Evolutionary conservation across 345 rosid species (phyloP).

Genomic region (Acer campestre): DNA sequence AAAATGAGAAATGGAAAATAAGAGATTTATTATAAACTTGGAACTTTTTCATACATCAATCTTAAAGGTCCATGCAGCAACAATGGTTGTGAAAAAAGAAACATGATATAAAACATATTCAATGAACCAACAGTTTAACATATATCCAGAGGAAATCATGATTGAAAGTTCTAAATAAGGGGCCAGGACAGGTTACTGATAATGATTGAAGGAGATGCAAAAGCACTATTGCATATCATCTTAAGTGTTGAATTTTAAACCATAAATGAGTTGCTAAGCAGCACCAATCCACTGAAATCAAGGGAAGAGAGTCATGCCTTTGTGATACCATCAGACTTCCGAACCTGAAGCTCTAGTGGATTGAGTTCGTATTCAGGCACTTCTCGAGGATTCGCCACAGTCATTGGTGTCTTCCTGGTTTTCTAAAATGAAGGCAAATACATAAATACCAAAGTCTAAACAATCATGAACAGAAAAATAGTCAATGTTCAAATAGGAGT

Average conservation of each 20-base stretch:
- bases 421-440: slow-evolving; percentile 49
- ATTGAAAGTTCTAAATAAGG: too few species aligned
- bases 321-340: slow-evolving; percentile 80
- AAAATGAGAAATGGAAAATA: not conserved
- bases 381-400: slow-evolving; percentile 85
- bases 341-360: slow-evolving; percentile 88
- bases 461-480: slow-evolving; percentile 10
- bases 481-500: not conserved
- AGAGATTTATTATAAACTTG: not conserved
- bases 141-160: not conserved
- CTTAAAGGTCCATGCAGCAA: not conserved
- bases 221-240: not conserved
- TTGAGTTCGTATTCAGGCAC: slow-evolving; percentile 96
- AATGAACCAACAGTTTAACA: slow-evolving; percentile 6
- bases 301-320: slow-evolving; percentile 50
- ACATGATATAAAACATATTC: not conserved
- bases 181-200: not conserved
- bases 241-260: not conserved
- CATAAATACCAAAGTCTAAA: slow-evolving; percentile 11
- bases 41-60: not conserved
- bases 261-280: slow-evolving; percentile 1
- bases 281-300: slow-evolving; percentile 10
- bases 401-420: slow-evolving; percentile 94
- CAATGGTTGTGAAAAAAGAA: not conserved
- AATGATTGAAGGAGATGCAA: not conserved